Conservation (phyloP, 257 asterid genomes). For the Lycium barbarum region DNA sequence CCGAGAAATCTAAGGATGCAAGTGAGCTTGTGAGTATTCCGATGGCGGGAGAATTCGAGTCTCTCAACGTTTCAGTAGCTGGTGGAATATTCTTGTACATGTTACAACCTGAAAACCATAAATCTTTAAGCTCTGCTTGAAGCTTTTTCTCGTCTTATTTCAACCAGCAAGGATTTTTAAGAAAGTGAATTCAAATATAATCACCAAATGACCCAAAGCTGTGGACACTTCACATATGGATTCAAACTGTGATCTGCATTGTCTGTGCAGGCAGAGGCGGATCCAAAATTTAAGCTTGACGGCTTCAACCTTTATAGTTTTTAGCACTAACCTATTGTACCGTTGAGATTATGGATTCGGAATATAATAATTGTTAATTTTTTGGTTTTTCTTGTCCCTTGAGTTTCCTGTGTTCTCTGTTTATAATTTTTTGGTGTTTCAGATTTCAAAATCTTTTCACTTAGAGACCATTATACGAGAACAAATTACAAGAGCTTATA, state of each 20-base stretch:
- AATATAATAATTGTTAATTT: background rate
- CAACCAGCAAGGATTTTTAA: background rate
- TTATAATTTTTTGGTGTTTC: too few species aligned
- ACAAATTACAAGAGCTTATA: too few species aligned
- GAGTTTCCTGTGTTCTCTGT: too few species aligned
- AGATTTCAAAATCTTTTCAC: too few species aligned
- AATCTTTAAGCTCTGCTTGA: background rate
- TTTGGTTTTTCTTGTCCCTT: too few species aligned
- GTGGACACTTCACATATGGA: background rate
- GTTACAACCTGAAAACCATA: constrained; percentile 59
- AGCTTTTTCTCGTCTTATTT: background rate
- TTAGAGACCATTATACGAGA: too few species aligned
- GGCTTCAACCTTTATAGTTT: too few species aligned
- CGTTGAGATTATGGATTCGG: background rate
- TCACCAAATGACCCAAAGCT: background rate
- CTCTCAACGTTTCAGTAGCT: constrained; percentile 94
- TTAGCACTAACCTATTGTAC: too few species aligned
- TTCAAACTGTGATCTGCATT: background rate
- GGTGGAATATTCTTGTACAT: constrained; percentile 94
- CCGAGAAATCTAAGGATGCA: constrained; percentile 53
- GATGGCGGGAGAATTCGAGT: constrained; percentile 87
- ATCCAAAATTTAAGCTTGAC: too few species aligned
- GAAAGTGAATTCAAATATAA: background rate
- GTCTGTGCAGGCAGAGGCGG: background rate
- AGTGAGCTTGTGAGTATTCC: constrained; percentile 87